Base-by-base conservation (phyloP, 176 grass and related monocot genomes). In the Carex myosuroides region DNA sequence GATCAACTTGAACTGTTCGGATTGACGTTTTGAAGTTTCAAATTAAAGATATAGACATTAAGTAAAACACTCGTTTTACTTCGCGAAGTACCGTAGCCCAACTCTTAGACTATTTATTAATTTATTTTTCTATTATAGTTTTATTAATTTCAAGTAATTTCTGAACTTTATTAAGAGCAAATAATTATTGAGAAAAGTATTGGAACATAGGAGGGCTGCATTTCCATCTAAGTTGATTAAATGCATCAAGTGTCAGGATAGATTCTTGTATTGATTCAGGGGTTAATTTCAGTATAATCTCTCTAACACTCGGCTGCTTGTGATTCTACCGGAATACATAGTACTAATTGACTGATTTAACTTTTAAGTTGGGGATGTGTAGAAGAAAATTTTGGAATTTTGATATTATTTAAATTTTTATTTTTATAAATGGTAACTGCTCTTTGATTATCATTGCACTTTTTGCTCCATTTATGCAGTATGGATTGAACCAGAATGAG, bases 401-500 rank as follows among this genome's bases (percentile, higher is more conserved):
- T 60, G 46, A 12, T 37, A 80, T 13, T 39, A 24, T 48, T 7
- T 13, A 21, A 81, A 63, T 13, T 26, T 5, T 13, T 9, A 8
- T 53, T 64, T 30, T 8, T 4, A 16, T 9, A 64, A 13, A 29
- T 82, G 7, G 42, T 66, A 18, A 46, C 54, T 4, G n/a, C 16
- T 65, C 2, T 4, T 44, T 82, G 62, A 46, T 66, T 83, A 5
- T 67, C 24, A 65, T 83, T 71, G 11, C 50, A 17, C 6, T 29
- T 46, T 59, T 71, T 86, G 20, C 33, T 44, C 39, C 5, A 18
- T 73, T 74, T 74, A 54, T 82, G 60, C 78, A 86, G 87, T 85
- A 86, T 67, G 88, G 84, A 9, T 79, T 86, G 84, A 79, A 78
- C 83, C 79, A 88, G 67, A 83, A 66, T 22, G 64, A 89, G 52